Evolutionary conservation across 228 moss, liverwort and hornwort genomes (phyloP).

Genomic region (Sphagnum fallax): DNA sequence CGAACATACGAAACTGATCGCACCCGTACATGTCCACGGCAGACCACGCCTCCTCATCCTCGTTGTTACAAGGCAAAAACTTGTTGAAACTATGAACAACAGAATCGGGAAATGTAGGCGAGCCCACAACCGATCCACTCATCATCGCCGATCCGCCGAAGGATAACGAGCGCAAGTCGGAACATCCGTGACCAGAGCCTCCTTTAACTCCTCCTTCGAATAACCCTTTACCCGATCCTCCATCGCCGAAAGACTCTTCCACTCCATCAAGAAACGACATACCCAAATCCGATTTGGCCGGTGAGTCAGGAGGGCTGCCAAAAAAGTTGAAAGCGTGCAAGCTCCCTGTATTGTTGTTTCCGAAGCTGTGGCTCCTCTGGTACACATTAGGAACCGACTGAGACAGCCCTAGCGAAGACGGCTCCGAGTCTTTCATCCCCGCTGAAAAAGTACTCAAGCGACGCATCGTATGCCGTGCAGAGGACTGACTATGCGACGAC

Average conservation of each 20-base stretch:
- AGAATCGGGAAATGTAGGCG: constrained; percentile 70
- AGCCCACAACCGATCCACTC: constrained; percentile 47
- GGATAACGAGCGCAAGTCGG: constrained; percentile 29
- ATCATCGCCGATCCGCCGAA: constrained; percentile 28
- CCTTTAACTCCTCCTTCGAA: constrained; percentile 48
- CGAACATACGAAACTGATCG: constrained; percentile 99
- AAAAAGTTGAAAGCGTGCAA: constrained; percentile 57
- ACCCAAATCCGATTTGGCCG: constrained; percentile 42
- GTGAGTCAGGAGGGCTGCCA: constrained; percentile 49
- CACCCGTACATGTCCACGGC: constrained; percentile 95
- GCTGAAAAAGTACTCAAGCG: constrained; percentile 69
- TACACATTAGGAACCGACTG: constrained; percentile 37
- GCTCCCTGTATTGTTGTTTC: constrained; percentile 23
- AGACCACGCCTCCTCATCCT: constrained; percentile 88
- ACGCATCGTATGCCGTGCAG: constrained; percentile 65
- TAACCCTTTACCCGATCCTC: constrained; percentile 28
- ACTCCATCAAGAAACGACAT: constrained; percentile 43
- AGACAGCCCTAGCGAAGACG: constrained; percentile 25
- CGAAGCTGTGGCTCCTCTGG: constrained; percentile 79
- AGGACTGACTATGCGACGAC: constrained; percentile 20
- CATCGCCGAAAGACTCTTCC: constrained; percentile 47
- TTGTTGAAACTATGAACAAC: constrained; percentile 50
- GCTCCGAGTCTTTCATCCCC: constrained; percentile 43
- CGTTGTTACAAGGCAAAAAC: constrained; percentile 85
- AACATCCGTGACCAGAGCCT: constrained; percentile 30